Evolutionary conservation across 805 yeast species (phyloP), one percentile per base, ranked within the genome.

Genomic region (Naumovozyma castellii): DNA sequence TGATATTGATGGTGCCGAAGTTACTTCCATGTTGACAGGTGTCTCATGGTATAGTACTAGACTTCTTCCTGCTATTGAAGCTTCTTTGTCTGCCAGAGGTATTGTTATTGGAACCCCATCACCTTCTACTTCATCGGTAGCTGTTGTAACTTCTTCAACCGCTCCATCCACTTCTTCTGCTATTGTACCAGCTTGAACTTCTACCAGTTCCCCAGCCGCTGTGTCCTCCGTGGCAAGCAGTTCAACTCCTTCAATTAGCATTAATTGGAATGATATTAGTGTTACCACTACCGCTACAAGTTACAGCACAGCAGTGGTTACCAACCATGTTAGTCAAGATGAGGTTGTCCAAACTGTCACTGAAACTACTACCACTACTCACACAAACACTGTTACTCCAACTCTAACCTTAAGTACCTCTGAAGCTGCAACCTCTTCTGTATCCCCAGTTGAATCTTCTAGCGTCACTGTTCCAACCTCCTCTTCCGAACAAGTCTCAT

Each of bases 21-120:
- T 60, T 25, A 48, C 54, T 6, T 30, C 57, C 5, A 49, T 56
- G 46, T 45, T 61, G 18, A 57, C 64, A n/a, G 63, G 55, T 33
- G 46, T 61, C 28, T 40, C 43, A 37, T 40, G 43, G 43, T 40
- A 40, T 38, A 36, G 40, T 22, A 19, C 38, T 37, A 36, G 43
- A 37, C 34, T 40, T 18, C 34, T 38, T 13, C 32, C 43, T 16
- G 38, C 38, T 19, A 34, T 40, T 13, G 25, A 28, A 14, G 28
- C 37, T 16, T 39, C 43, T 36, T 33, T 40, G 20, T 31, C 39
- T 12, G 25, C 27, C 16, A 39, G 39, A 18, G 37, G 35, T 36
- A 32, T 40, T 3, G 22, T 8, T 6, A 30, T 33, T 17, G 37
- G 18, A 29, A 39, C 39, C 17, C 10, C 35, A 9, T 8, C 36